These are phyloP conservation scores for Fusarium graminum DNA, from an alignment of 2,329 filamentous ascomycete species.

Conservation along the genomic window DNA sequence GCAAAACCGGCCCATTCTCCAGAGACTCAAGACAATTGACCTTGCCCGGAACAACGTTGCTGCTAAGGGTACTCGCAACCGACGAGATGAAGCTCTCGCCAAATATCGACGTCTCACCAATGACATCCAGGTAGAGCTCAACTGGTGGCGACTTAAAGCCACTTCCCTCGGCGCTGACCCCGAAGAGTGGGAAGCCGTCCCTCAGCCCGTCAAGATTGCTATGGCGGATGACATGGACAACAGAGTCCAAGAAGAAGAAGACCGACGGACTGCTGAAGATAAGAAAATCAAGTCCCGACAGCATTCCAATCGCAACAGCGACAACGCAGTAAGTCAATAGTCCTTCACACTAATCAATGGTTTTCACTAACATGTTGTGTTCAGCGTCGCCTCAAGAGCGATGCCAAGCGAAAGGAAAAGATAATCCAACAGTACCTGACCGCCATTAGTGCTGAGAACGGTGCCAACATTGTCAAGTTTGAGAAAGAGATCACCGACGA, in stretches of 20 bases:
- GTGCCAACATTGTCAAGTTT: neutral
- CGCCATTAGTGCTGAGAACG: conserved; percentile 26
- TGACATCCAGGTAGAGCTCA: conserved; percentile 44
- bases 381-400: conserved; percentile 6
- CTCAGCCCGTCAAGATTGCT: conserved; percentile 24
- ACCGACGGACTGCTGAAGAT: neutral
- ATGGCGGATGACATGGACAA: conserved; percentile 41
- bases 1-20: conserved; percentile 29
- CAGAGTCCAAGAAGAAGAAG: neutral
- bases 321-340: conserved; percentile 17
- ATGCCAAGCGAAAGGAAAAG: neutral
- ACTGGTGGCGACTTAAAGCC: conserved; percentile 49
- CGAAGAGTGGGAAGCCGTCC: conserved; percentile 42
- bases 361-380: conserved; percentile 4
- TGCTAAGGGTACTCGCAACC: conserved; percentile 54
- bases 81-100: conserved; percentile 48
- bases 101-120: conserved; percentile 44
- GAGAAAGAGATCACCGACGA: neutral
- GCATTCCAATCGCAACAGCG: conserved; percentile 14
- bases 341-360: neutral
- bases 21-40: conserved; percentile 48
- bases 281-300: neutral
- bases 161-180: conserved; percentile 44
- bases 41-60: conserved; percentile 56
- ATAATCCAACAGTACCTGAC: conserved; percentile 6